Base-by-base conservation (phyloP, 2,329 filamentous ascomycete species). In the Aspergillus aculeatinus region DNA sequence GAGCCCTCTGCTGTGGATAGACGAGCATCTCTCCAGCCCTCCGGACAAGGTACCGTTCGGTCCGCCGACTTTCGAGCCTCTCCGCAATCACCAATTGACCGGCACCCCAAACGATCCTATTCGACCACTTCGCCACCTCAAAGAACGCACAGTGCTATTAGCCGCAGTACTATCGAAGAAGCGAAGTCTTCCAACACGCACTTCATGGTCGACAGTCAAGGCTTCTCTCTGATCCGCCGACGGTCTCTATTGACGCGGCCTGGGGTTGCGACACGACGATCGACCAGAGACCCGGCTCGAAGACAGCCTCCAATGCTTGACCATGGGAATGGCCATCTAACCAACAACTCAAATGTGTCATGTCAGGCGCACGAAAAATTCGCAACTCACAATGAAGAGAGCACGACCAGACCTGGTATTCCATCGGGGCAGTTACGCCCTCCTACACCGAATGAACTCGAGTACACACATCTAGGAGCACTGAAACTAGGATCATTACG, bases 401-500 rank as follows among this genome's bases (percentile, higher is more conserved):
- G 39, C 42, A 44, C 56, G n/a, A 53, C 55, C 25, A 57, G 66
- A 47, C 52, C 59, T 55, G 50, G 62, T 9, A 48, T 63, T 51
- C 53, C 60, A 5, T 29, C 57, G 14, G 21, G 61, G 50, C 65
- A 39, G 49, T 29, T 48, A 57, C 70, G 67, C 51, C 72, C 61
- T 51, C 62, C 59, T 60, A 75, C 66, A 59, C 75, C 58, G 42
- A 69, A 51, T 60, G 74, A 69, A 47, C 68, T 65, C 51, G 70
- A 66, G 48, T 77, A 77, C 58, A 76, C 75, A n/a, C 75, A 77
- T 58, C 60, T 77, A n/a, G 75, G 75, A 19, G 70, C 70, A 6
- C 66, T 77, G n/a, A 77, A 77, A 52, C 61, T 75, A 25, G 75
- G 75, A 10, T 76, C 75, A n/a, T 57, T 77, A 31, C 73, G 75